Base-by-base conservation (phyloP, 495 filamentous ascomycete species). In the Darksidea phi region DNA sequence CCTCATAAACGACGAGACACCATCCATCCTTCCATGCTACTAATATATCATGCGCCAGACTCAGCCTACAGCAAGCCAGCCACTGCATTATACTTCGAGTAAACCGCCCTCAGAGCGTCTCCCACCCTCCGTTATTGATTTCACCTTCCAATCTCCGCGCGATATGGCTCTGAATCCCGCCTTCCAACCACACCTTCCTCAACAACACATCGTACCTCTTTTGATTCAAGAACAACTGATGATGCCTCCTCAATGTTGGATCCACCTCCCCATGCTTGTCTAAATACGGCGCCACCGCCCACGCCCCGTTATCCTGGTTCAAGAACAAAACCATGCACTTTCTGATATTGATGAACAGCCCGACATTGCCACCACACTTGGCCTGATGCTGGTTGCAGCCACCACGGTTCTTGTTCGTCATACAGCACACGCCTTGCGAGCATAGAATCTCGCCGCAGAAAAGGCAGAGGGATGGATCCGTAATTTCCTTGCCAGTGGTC, bases 391-490 rank as follows among this genome's bases (percentile, higher is more conserved):
- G 88, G 73, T 91, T 89, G 63, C 88, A 93, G 15, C 94, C 95
- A 49, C 95, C 94, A 59, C 87, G 77, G 59, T 83, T 79, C 49
- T 84, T 80, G 60, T 84, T 78, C 61, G 83, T 85, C 70, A 85
- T 82, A 72, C 94, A 99, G 75, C 94, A 99, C 25, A 91, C 85
- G 24, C 88, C 89, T 75, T 99, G 94, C 17, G 88, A 88, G 76
- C 94, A 99, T 73, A 96, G 92, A 32, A 99, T 88, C 8, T 92
- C 92, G 6, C 93, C 94, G 67, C 94, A 99, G 77, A 96, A 94
- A 13, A 99, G 81, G 69, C 94, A 99, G 43, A 99, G 82, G 59
- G 82, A 86, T 0, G 94, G 90, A 72, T 99, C 95, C 10, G 84
- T 85, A 24, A 97, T 73, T 58, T 96, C 91, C 72, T 92, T 94